These are phyloP conservation scores for Phytophthora parvispora DNA, from an alignment of 352 stramenopile genomes.

Conservation along the genomic window DNA sequence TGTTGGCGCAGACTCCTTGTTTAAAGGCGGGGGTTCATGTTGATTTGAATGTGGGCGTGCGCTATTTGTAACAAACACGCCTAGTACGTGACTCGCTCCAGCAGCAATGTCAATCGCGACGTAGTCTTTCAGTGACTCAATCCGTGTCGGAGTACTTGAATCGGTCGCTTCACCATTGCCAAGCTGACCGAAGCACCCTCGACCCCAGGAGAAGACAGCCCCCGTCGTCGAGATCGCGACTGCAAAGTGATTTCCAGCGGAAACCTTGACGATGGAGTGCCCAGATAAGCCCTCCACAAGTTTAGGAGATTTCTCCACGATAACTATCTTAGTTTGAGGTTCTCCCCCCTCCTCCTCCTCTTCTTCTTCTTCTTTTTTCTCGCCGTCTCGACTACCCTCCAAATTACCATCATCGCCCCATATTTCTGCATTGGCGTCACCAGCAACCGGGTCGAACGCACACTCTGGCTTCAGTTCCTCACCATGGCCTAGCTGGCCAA, in stretches of 20 bases:
- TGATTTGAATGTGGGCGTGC: neutral
- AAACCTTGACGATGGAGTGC: slow-evolving; percentile 49
- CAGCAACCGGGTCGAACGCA: neutral
- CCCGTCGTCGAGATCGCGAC: slow-evolving; percentile 53
- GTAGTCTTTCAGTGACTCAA: slow-evolving; percentile 39
- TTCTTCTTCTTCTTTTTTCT: no score
- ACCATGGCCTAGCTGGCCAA: slow-evolving; percentile 68
- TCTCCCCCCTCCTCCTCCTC: slow-evolving; percentile 14
- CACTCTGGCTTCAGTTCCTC: slow-evolving; percentile 23
- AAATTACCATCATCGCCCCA: no score
- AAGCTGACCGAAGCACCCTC: slow-evolving; percentile 68
- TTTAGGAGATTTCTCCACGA: slow-evolving; percentile 33
- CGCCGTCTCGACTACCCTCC: no score
- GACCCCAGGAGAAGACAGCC: slow-evolving; percentile 68
- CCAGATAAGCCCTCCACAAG: slow-evolving; percentile 26
- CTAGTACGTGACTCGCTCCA: slow-evolving; percentile 60
- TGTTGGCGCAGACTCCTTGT: slow-evolving; percentile 2
- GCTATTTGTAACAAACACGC: slow-evolving; percentile 44
- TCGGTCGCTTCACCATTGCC: slow-evolving; percentile 38
- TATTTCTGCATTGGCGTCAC: slow-evolving; percentile 4
- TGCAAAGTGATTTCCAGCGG: slow-evolving; percentile 74
- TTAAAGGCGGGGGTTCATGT: neutral
- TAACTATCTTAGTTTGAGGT: slow-evolving; percentile 3
- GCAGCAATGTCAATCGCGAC: slow-evolving; percentile 55
- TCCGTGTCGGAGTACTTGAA: slow-evolving; percentile 24